Conservation (phyloP, 768 basidiomycete species). For the Brasilioporus rufonigricans region DNA sequence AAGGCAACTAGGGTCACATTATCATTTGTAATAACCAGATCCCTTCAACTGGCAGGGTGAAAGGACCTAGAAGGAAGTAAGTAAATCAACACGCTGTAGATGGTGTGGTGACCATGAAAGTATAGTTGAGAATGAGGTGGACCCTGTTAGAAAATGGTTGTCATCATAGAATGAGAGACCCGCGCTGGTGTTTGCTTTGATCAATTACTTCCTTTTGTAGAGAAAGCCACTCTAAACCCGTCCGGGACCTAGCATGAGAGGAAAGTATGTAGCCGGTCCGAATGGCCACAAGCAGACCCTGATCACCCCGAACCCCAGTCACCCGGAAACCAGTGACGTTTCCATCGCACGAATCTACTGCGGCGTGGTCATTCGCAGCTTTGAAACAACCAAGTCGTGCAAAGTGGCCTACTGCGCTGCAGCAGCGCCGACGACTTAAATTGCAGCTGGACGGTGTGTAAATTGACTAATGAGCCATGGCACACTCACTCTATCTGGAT, state of each 20-base stretch:
- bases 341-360: too few species aligned
- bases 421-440: not conserved
- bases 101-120: not conserved
- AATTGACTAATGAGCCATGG: not conserved
- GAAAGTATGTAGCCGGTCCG: too few species aligned
- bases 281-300: too few species aligned
- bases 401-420: not conserved
- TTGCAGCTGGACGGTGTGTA: not conserved
- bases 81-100: not conserved
- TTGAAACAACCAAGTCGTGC: too few species aligned
- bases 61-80: not conserved
- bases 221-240: not conserved
- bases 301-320: too few species aligned
- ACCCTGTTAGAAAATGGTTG: too few species aligned
- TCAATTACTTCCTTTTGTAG: too few species aligned
- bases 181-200: not conserved
- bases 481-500: constrained; percentile 4
- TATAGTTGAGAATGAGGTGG: not conserved
- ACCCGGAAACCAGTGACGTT: too few species aligned
- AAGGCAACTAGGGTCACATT: not conserved
- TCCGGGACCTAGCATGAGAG: too few species aligned
- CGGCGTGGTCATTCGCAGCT: too few species aligned
- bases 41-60: not conserved
- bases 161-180: too few species aligned
- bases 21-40: not conserved